A percentile compares a stretch with the other conserved stretches of the same genome.
phyloP scores from a whole-genome alignment of 805 yeast genomes.

The Candida stauntonica region DNA sequence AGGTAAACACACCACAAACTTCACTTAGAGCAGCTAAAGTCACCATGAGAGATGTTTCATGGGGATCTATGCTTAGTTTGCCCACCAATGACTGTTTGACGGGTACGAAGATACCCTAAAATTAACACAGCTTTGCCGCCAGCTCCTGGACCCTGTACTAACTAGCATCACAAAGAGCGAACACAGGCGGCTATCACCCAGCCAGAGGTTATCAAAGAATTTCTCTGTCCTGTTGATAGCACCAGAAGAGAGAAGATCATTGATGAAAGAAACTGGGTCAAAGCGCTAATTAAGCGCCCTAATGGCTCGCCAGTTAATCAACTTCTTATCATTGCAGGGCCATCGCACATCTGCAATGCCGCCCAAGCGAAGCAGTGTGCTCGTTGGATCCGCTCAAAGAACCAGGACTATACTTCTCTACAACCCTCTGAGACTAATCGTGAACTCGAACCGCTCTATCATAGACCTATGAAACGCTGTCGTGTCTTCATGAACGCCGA shows the following conservation, averaged over 20 bases:
- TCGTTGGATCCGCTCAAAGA: constrained; percentile 9
- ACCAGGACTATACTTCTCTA: not conserved
- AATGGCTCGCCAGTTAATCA: not conserved
- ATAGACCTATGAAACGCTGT: not conserved
- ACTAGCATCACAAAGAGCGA: constrained; percentile 9
- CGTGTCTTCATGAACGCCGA: constrained; percentile 10
- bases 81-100: constrained; percentile 8
- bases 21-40: not conserved
- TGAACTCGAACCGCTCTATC: not conserved
- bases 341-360: constrained; percentile 1
- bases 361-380: constrained; percentile 10
- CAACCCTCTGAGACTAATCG: not conserved
- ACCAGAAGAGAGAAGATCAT: constrained; percentile 1
- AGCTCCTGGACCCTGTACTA: too few species aligned
- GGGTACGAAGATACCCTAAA: constrained; percentile 8
- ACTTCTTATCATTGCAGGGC: constrained; percentile 10
- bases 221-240: constrained; percentile 11
- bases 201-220: constrained; percentile 16
- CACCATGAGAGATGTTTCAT: constrained; percentile 6
- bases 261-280: not conserved
- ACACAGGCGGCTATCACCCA: constrained; percentile 18
- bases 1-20: too few species aligned
- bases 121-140: not conserved
- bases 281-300: not conserved
- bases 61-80: constrained; percentile 8